These are phyloP conservation scores for Penicillium sclerotiorum DNA, from an alignment of 2,329 filamentous ascomycete genomes.

Conservation along the genomic window DNA sequence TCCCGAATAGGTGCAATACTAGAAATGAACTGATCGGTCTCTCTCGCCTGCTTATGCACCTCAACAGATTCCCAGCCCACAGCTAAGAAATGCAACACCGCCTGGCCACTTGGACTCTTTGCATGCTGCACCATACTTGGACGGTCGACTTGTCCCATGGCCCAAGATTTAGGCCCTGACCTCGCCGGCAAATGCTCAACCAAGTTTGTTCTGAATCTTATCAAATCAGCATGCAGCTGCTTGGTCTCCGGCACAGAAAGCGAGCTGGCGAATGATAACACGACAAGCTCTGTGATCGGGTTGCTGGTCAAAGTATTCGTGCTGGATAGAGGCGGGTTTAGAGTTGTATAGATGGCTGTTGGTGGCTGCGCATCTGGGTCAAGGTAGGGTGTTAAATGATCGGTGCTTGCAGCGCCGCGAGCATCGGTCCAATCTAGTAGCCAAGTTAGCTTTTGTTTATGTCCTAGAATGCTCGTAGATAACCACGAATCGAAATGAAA, in stretches of 20 bases:
- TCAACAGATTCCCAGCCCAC: slow-evolving; percentile 58
- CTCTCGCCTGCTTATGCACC: slow-evolving; percentile 50
- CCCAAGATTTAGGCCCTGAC: slow-evolving; percentile 32
- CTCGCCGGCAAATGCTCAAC: slow-evolving; percentile 34
- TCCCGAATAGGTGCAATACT: slow-evolving; percentile 47
- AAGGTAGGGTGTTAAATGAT: slow-evolving; percentile 28
- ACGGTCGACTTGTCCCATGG: slow-evolving; percentile 41
- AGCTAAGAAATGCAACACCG: slow-evolving; percentile 46
- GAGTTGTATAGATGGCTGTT: slow-evolving; percentile 32
- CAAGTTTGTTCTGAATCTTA: slow-evolving; percentile 41
- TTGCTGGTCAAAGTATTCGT: slow-evolving; percentile 36
- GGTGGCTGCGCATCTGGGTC: slow-evolving; percentile 23
- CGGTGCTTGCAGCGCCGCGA: slow-evolving; percentile 24
- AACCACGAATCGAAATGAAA: not conserved
- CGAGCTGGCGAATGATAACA: slow-evolving; percentile 46
- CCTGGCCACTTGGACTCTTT: slow-evolving; percentile 45
- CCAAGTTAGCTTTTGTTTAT: not conserved
- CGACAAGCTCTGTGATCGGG: slow-evolving; percentile 55
- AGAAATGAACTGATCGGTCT: slow-evolving; percentile 49
- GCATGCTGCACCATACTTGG: slow-evolving; percentile 34
- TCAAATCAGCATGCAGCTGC: slow-evolving; percentile 35
- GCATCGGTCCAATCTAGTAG: slow-evolving; percentile 38
- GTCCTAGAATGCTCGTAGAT: not conserved
- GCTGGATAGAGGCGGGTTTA: slow-evolving; percentile 30
- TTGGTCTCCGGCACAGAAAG: slow-evolving; percentile 30